Evolutionary conservation across 208 protist genomes (phyloP).

Genomic region (Wallacemonas sp.): DNA sequence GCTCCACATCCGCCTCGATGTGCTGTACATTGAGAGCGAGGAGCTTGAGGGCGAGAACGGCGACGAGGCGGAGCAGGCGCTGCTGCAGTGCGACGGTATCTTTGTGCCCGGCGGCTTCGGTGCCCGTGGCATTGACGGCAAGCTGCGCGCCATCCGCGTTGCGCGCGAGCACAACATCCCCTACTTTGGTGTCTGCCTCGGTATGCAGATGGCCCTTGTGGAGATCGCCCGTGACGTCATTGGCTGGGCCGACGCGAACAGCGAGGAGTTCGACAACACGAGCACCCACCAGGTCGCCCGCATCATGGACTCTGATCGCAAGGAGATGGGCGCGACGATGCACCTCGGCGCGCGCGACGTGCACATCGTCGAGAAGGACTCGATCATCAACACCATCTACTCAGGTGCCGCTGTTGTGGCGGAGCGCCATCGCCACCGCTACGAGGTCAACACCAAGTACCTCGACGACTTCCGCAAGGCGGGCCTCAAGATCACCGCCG

Average conservation of each 20-base stretch:
- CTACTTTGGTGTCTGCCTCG: constrained; percentile 99
- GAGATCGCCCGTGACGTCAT: constrained; percentile 96
- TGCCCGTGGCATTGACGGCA: constrained; percentile 96
- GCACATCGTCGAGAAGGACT: constrained; percentile 67
- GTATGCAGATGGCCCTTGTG: constrained; percentile 97
- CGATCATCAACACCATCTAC: constrained; percentile 86
- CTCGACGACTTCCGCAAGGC: constrained; percentile 84
- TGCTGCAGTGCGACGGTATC: constrained; percentile 94
- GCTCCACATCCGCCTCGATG: constrained; percentile 91
- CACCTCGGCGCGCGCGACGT: constrained; percentile 95
- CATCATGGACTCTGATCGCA: constrained; percentile 97
- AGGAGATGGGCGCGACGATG: constrained; percentile 98
- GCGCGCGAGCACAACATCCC: constrained; percentile 96
- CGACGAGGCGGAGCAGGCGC: constrained; percentile 61
- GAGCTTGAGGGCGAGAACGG: constrained; percentile 71
- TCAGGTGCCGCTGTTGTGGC: constrained; percentile 65
- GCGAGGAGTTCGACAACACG: constrained; percentile 93
- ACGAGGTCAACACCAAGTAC: constrained; percentile 97
- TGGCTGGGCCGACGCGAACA: constrained; percentile 91
- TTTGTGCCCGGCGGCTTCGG: constrained; percentile 99
- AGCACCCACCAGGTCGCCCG: constrained; percentile 93
- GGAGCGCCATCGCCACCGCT: constrained; percentile 98
- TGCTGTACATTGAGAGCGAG: constrained; percentile 95
- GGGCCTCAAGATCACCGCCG: constrained; percentile 93
- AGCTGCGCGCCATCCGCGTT: constrained; percentile 94